Base-by-base conservation (phyloP, 805 yeast genomes). In the Candida ovalis region DNA sequence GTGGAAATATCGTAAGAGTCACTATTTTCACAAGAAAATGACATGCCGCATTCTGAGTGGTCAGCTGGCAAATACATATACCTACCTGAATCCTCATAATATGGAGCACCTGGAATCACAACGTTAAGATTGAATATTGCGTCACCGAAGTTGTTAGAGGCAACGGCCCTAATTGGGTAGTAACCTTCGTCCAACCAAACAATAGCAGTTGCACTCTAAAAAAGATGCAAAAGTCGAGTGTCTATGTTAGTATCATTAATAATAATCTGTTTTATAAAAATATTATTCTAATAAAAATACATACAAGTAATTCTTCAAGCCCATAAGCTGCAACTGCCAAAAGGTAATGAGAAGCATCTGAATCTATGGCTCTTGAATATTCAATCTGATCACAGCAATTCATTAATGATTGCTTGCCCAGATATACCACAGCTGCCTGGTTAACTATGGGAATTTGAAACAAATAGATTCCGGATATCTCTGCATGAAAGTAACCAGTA, bases 151-250 rank as follows among this genome's bases (percentile, higher is more conserved):
- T 51, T 48, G 43, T 66, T 64, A 17, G 54, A 48, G 35, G 46
- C 59, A 17, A 60, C 55, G 18, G 64, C 46, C 46, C 64, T 58
- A 2, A 63, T 44, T 12, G 71, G 71, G 47, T 66, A 67, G 47
- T 56, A 60, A n/a, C 69, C 69, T 12, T 6, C 45, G 7, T 41
- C 42, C 15, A 46, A 28, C 33, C 40, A 42, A 25, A 37, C 28
- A 5, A 42, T 15, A 30, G 33, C 21, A 17, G 15, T 18, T 8
- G 39, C 45, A 36, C 22, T 7, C 45, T 46, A 37, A n/a, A 28
- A 18, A 28, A 2, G n/a, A n/a, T n/a, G n/a, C n/a, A n/a, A n/a
- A n/a, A n/a, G n/a, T n/a, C n/a, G n/a, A n/a, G n/a, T n/a, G n/a
- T n/a, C n/a, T n/a, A n/a, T n/a, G n/a, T n/a, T n/a, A n/a, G n/a